These are phyloP conservation scores for Epicoccum nigrum DNA, from an alignment of 2,329 filamentous ascomycete genomes.

Conservation along the genomic window DNA sequence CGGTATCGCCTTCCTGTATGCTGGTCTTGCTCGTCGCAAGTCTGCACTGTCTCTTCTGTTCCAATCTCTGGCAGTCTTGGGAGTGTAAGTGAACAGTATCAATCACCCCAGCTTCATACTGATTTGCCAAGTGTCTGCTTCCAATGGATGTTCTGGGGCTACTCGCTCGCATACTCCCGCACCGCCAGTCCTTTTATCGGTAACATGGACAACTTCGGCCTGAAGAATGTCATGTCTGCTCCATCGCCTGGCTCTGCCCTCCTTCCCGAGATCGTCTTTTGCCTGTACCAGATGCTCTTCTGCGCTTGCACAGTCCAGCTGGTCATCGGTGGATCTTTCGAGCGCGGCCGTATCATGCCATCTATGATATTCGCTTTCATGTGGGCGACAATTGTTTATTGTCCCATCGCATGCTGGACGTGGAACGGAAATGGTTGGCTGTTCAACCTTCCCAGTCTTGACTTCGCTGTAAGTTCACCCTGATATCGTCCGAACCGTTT, in stretches of 20 bases:
- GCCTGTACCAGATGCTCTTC: conserved; percentile 70
- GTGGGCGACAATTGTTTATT: conserved; percentile 71
- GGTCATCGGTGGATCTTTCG: conserved; percentile 68
- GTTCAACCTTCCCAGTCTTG: conserved; percentile 64
- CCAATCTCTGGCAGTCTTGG: conserved; percentile 64
- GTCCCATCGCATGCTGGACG: conserved; percentile 68
- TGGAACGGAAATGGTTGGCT: conserved; percentile 72
- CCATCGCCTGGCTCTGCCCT: conserved; percentile 63
- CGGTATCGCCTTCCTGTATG: conserved; percentile 69
- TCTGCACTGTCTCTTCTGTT: conserved; percentile 67
- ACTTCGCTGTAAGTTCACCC: conserved; percentile 57
- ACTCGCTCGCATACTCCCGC: conserved; percentile 66
- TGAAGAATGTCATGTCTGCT: conserved; percentile 65
- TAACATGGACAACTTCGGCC: conserved; percentile 65
- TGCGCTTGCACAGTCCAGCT: conserved; percentile 68
- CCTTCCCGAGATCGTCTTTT: conserved; percentile 70
- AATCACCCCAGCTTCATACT: not conserved
- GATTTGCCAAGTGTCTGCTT: conserved; percentile 52
- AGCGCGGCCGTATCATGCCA: conserved; percentile 67
- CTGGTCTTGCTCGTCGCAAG: conserved; percentile 67
- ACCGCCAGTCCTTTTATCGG: conserved; percentile 68
- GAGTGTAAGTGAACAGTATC: conserved; percentile 50
- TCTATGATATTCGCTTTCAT: conserved; percentile 68
- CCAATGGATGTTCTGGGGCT: conserved; percentile 71
- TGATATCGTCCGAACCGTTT: not conserved